Base-by-base conservation (phyloP, 495 filamentous ascomycete genomes). In the Penicillium samsonianum region DNA sequence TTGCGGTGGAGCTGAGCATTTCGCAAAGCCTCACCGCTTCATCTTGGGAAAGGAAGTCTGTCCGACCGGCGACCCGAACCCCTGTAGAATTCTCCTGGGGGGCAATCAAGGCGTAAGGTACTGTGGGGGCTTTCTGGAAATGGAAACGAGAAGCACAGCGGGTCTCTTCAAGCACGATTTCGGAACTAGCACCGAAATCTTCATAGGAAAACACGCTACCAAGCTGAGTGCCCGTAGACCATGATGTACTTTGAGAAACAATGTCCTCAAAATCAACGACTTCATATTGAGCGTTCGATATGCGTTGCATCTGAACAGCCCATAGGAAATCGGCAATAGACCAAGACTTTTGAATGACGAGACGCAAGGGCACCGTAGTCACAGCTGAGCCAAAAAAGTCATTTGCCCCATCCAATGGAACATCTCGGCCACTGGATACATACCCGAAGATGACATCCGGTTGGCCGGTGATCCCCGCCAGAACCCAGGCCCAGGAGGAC, bases 251-350 rank as follows among this genome's bases (percentile, higher is more conserved):
- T 41, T 41, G 12, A 41, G n/a, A 19, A 41, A 41, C 38, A n/a
- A 41, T 41, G 38, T 41, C 38, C 38, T 41, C 38, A 16, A 41
- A 41, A 16, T 41, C 38, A 2, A 41, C 38, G 38, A 41, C 38
- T 41, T 41, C 38, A 41, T 41, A 41, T 41, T 41, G 38, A 19
- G 38, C 38, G 38, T 41, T 41, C 38, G 38, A 41, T 41, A 41
- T 41, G 11, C 38, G 38, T 41, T 41, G 38, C 38, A 41, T 41
- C 38, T 41, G 38, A 41, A 41, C n/a, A 3, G 38, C 38, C 38
- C 38, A 41, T 3, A 41, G 38, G 38, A 41, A 41, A 41, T 41
- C 38, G 38, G 38, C 38, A 19, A 41, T 41, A 7, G 38, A 41
- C 38, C 38, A 41, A 11, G 38, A 41, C 3, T 19, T 10, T 19